These are phyloP conservation scores for Arthrocladium fulminans DNA, from an alignment of 2,329 filamentous ascomycete species.

Conservation along the genomic window DNA sequence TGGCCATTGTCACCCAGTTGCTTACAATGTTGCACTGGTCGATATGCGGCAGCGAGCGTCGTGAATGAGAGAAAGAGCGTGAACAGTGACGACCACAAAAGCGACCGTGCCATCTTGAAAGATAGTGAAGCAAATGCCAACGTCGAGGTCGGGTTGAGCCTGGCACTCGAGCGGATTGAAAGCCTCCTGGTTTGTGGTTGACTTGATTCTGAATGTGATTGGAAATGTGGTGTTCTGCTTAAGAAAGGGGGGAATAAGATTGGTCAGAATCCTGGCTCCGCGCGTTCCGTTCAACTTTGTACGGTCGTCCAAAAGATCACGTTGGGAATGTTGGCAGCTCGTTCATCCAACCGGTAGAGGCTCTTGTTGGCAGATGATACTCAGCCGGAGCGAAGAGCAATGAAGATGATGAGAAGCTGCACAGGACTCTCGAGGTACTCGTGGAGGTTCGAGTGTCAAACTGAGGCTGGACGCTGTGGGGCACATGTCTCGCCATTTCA, in stretches of 20 bases:
- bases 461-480: too few relatives aligned
- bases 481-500: neutral
- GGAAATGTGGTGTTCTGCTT: neutral
- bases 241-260: slow-evolving; percentile 5
- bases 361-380: too few relatives aligned
- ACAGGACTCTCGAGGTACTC: too few relatives aligned
- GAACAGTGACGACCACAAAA: neutral
- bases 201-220: neutral
- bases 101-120: neutral
- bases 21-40: slow-evolving; percentile 24
- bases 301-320: too few relatives aligned
- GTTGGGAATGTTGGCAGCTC: too few relatives aligned
- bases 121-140: neutral
- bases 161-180: too few relatives aligned
- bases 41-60: slow-evolving; percentile 16
- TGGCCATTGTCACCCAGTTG: slow-evolving; percentile 18
- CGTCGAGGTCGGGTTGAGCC: too few relatives aligned
- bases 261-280: neutral
- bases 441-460: too few relatives aligned
- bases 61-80: slow-evolving; percentile 7
- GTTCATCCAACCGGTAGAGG: too few relatives aligned
- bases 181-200: neutral
- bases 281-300: neutral
- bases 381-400: too few relatives aligned
- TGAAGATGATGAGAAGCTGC: too few relatives aligned